Base-by-base conservation (phyloP, 768 basidiomycete species). In the Tephrocybe sp. region DNA sequence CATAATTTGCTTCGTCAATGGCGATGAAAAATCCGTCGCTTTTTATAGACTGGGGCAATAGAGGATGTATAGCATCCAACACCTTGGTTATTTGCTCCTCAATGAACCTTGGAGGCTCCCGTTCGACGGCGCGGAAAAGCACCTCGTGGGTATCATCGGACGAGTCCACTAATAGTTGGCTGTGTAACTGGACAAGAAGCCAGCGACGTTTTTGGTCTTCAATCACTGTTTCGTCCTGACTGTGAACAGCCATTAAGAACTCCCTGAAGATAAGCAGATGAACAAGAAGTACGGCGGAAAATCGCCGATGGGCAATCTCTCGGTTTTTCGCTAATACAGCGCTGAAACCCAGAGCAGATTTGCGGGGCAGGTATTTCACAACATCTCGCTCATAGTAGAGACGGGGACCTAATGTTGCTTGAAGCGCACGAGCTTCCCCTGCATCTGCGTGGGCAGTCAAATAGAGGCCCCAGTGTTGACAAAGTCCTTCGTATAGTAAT, bases 391-490 rank as follows among this genome's bases (percentile, higher is more conserved):
- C 48, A n/a, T 21, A 3, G 2, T 1, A 5, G 14, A 50, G 30
- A 7, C 33, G 20, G 3, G 32, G 1, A 15, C 7, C 3, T 6
- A 50, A 25, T 5, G 33, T 21, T 1, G 2, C 1, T 12, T 50
- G 7, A 30, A 51, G 42, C 7, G 50, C 7, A 2, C 11, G 2
- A 12, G 36, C 25, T 14, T 51, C 50, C 4, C 3, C 4, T 2
- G 15, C 10, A 15, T 51, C 33, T 34, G 25, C 9, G 10, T 45
- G 21, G 17, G 25, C 25, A 14, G 39, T 50, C 3, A 50, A 32
- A 45, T 54, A 54, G 20, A 50, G n/a, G 17, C 53, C 48, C 48
- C 53, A 54, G 6, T 54, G 14, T 7, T 49, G 36, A 24, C 47
- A 54, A 9, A 54, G 53, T 18, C 53, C 49, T 34, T 55, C 49